phyloP scores from a whole-genome alignment of 1,139 yeast species.

The Suhomyces maxii region DNA sequence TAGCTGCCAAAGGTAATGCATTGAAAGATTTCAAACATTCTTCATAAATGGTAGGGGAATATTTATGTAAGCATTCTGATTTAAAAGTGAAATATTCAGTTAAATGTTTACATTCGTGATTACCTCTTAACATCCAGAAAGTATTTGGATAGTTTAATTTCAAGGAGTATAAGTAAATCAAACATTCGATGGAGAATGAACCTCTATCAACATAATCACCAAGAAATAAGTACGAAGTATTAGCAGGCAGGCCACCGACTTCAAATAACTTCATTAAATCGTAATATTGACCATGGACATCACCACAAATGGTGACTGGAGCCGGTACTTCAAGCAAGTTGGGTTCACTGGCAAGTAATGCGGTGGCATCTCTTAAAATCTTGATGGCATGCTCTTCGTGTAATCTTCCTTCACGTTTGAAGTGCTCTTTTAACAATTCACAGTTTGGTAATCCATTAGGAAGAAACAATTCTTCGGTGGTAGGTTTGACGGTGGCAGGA shows the following conservation, averaged over 20 bases:
- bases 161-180: slow-evolving; percentile 75
- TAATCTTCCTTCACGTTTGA: slow-evolving; percentile 78
- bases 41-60: slow-evolving; percentile 65
- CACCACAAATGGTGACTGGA: slow-evolving; percentile 96
- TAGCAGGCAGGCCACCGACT: slow-evolving; percentile 87
- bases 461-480: slow-evolving; percentile 65
- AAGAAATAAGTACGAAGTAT: slow-evolving; percentile 75
- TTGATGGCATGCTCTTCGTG: slow-evolving; percentile 68
- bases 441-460: slow-evolving; percentile 70
- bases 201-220: slow-evolving; percentile 99
- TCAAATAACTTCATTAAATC: slow-evolving; percentile 91
- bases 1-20: slow-evolving; percentile 87
- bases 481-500: slow-evolving; percentile 67
- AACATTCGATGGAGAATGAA: slow-evolving; percentile 85
- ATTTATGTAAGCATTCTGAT: slow-evolving; percentile 87
- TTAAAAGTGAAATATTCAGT: slow-evolving; percentile 94
- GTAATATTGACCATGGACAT: slow-evolving; percentile 91
- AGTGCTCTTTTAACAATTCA: slow-evolving; percentile 70
- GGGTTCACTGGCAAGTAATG: slow-evolving; percentile 66
- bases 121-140: slow-evolving; percentile 86
- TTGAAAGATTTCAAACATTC: slow-evolving; percentile 80
- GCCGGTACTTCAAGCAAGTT: slow-evolving; percentile 81
- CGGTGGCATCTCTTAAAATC: slow-evolving; percentile 64
- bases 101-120: slow-evolving; percentile 92
- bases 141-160: slow-evolving; percentile 77